Base-by-base conservation (phyloP, 2,329 filamentous ascomycete species). In the Didymella sp. region DNA sequence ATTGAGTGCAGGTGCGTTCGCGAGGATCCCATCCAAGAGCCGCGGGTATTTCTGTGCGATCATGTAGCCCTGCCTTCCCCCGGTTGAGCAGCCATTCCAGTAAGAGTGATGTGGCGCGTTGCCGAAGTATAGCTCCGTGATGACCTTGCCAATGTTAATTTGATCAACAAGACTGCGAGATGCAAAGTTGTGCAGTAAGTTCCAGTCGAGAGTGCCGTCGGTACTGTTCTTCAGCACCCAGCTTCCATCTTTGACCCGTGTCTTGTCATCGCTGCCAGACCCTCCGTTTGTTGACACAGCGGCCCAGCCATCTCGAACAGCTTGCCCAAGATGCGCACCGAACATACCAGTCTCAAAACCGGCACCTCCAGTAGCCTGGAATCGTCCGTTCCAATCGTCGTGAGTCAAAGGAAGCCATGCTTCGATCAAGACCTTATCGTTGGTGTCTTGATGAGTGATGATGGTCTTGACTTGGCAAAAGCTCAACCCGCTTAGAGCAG, bases 161-260 rank as follows among this genome's bases (percentile, higher is more conserved):
- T 68, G 59, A 22, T 80, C 79, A 4, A 74, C 66, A 9, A 79
- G 33, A n/a, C 75, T 73, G 0, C 72, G 63, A 0, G 70, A 74
- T 0, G 73, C 77, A 21, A 78, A 76, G 47, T 80, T 76, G 11
- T 75, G 65, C 6, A 80, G 44, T 3, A 71, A 48, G 27, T 67
- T 51, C 66, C 70, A 71, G 19, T 76, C 65, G 3, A 75, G 51
- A 15, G 61, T 63, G 1, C 66, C 53, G 33, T 71, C 59, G 1
- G 25, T 21, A 4, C 19, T 48, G 6, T 57, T 35, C 4, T 68
- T 66, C 43, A 73, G 45, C 3, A 57, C 56, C 68, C 70, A 74
- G 2, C 61, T 63, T 17, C 46, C 59, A 42, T 70, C 64, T 6
- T 28, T 4, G 1, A 51, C 11, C 28, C 44, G 43, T 7, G 48